Conservation (phyloP, 768 basidiomycete species). For the Macrolepiota dolichaula region DNA sequence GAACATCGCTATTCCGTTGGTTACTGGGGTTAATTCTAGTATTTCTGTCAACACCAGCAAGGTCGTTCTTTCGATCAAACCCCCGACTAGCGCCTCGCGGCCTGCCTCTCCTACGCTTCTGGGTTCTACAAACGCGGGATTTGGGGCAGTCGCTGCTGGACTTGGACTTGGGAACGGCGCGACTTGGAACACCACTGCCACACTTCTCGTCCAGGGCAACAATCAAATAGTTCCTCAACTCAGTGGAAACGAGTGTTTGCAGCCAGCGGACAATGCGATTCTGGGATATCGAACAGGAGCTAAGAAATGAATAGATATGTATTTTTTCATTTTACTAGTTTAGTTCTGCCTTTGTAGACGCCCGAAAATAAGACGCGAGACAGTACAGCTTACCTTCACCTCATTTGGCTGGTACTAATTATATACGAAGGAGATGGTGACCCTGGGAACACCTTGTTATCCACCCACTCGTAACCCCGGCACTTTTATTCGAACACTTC, state of each 20-base stretch:
- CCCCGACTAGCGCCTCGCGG: not conserved
- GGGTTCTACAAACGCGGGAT: constrained; percentile 1
- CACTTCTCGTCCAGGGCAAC: not conserved
- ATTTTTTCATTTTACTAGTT: not conserved
- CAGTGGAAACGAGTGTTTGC: not conserved
- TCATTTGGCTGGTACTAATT: too few relatives aligned
- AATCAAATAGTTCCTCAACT: not conserved
- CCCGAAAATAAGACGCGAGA: too few relatives aligned
- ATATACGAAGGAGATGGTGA: too few relatives aligned
- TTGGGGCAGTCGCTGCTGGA: constrained; percentile 6
- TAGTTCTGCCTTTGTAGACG: not conserved
- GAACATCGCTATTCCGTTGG: not conserved
- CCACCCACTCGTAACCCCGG: not conserved
- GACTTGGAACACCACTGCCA: constrained; percentile 1
- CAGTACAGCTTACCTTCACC: too few relatives aligned
- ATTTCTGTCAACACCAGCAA: not conserved
- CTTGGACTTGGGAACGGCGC: constrained; percentile 8
- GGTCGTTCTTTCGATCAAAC: not conserved
- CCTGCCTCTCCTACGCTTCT: constrained; percentile 7
- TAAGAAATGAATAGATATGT: not conserved
- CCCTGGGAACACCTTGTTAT: too few relatives aligned
- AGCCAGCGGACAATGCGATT: not conserved
- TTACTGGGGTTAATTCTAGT: not conserved
- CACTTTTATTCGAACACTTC: not conserved
- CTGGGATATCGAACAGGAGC: not conserved